These are phyloP conservation scores for Diaporthe sp. DNA, from an alignment of 2,329 filamentous ascomycete genomes.

Conservation along the genomic window DNA sequence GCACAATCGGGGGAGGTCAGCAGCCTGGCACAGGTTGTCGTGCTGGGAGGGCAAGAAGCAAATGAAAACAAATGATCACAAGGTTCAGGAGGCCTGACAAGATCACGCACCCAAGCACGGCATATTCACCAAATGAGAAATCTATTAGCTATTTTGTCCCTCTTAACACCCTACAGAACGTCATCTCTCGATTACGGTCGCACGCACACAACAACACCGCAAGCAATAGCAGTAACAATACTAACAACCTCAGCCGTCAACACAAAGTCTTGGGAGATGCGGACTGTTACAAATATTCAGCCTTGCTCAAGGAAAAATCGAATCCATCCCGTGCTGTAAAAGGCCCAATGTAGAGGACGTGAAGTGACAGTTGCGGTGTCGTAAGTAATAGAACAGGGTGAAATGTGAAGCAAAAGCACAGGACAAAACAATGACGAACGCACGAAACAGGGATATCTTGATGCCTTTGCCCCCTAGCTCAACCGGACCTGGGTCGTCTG, in stretches of 20 bases:
- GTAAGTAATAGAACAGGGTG: neutral
- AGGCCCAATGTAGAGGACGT: neutral
- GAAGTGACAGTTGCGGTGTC: slow-evolving; percentile 14
- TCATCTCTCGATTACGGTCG: neutral
- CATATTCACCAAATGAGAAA: neutral
- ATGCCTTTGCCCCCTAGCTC: neutral
- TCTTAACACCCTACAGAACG: neutral
- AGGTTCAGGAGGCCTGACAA: neutral
- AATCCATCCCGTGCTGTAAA: neutral
- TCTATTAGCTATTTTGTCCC: slow-evolving; percentile 32
- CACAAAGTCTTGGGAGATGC: neutral
- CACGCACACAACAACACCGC: neutral
- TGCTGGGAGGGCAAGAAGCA: neutral
- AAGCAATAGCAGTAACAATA: neutral
- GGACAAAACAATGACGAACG: neutral
- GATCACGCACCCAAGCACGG: too few relatives aligned
- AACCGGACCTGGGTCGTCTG: neutral
- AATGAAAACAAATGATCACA: too few relatives aligned
- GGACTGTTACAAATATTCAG: neutral
- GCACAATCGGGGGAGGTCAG: neutral
- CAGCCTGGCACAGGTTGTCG: too few relatives aligned
- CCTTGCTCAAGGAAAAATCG: neutral
- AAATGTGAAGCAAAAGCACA: neutral
- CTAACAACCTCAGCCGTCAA: neutral
- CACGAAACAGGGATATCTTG: slow-evolving; percentile 27